A percentile compares a stretch with the other conserved stretches of the same genome.
Conservation (phyloP, 2,329 filamentous ascomycete species). For the Dactylellina haptotyla region DNA sequence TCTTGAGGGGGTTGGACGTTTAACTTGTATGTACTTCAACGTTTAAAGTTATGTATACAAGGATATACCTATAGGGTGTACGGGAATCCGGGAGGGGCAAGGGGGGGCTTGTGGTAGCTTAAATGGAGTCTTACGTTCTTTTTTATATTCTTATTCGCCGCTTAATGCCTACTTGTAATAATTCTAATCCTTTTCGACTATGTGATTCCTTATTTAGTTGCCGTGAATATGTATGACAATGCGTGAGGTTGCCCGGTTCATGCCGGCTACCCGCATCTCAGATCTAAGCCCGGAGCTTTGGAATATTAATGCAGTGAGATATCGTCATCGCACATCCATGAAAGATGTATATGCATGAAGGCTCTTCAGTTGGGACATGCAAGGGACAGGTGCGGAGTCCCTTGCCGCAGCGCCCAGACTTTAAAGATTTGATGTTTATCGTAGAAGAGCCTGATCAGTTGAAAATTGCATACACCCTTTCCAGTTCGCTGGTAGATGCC, state of each 20-base stretch:
- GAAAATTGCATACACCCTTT: no score
- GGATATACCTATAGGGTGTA: background rate
- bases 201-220: no score
- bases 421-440: background rate
- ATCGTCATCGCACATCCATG: slow-evolving; percentile 17
- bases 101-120: background rate
- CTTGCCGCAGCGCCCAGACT: background rate
- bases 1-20: background rate
- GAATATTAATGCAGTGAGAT: slow-evolving; percentile 2
- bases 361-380: background rate
- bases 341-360: background rate
- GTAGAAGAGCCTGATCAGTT: background rate
- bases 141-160: background rate
- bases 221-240: slow-evolving; percentile 8
- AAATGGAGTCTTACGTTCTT: slow-evolving; percentile 5
- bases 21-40: slow-evolving; percentile 6
- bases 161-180: no score
- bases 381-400: background rate
- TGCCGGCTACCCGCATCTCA: slow-evolving; percentile 18
- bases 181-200: no score
- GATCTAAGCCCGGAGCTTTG: background rate
- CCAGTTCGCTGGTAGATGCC: no score
- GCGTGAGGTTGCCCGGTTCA: background rate
- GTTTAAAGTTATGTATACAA: slow-evolving; percentile 32
- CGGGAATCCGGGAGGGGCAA: background rate